These are phyloP conservation scores for Teunomyces cretensis DNA, from an alignment of 805 yeast genomes.

Conservation along the genomic window DNA sequence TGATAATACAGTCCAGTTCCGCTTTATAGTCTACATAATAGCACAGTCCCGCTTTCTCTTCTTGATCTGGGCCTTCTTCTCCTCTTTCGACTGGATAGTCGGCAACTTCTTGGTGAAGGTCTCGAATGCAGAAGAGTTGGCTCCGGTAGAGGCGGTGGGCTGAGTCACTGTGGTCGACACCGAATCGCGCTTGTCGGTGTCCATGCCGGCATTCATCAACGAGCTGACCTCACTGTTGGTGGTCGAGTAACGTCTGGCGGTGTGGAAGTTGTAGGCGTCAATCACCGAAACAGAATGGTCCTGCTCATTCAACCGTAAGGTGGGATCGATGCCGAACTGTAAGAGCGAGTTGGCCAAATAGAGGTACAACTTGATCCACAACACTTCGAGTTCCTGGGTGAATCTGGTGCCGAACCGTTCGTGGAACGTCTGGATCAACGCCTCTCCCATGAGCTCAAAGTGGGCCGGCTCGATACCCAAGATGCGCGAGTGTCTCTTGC, in stretches of 20 bases:
- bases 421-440: constrained; percentile 63
- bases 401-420: constrained; percentile 58
- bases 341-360: constrained; percentile 67
- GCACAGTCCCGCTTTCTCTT: constrained; percentile 32
- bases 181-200: neutral
- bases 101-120: neutral
- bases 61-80: constrained; percentile 14
- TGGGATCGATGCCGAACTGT: constrained; percentile 59
- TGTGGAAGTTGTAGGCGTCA: constrained; percentile 6
- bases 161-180: neutral
- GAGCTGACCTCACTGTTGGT: neutral
- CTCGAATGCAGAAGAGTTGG: neutral
- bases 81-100: neutral
- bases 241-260: constrained; percentile 3
- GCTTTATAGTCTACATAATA: constrained; percentile 23
- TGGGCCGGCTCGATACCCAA: constrained; percentile 69
- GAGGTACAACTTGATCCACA: constrained; percentile 70
- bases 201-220: constrained; percentile 1
- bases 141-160: constrained; percentile 1
- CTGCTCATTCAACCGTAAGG: constrained; percentile 17
- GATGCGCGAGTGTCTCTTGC: constrained; percentile 73
- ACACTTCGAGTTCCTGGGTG: constrained; percentile 59
- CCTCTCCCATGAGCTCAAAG: constrained; percentile 73
- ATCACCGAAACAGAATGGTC: neutral
- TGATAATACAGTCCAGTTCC: neutral